Evolutionary conservation across 2,329 filamentous ascomycete genomes (phyloP).

Genomic region (Aspergillus sp.): DNA sequence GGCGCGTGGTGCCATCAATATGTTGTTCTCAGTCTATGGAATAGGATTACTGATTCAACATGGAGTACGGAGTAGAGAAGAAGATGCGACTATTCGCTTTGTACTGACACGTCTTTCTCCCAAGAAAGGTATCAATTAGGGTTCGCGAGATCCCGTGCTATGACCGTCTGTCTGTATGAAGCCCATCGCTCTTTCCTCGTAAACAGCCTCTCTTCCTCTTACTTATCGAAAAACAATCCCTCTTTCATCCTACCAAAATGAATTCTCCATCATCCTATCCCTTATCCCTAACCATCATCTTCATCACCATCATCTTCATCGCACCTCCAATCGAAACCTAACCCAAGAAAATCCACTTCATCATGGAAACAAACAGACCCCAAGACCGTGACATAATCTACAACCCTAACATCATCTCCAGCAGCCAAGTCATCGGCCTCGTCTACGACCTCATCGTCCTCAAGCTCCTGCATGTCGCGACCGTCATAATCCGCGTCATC

Average conservation of each 20-base stretch:
- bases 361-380: neutral
- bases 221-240: neutral
- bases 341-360: constrained; percentile 1
- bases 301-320: constrained; percentile 11
- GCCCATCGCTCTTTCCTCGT: neutral
- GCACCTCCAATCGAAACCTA: neutral
- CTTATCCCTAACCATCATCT: constrained; percentile 14
- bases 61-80: neutral
- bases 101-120: neutral
- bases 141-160: neutral
- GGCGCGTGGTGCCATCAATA: neutral
- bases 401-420: neutral
- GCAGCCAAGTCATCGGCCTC: neutral
- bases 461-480: neutral
- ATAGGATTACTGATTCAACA: too few relatives aligned
- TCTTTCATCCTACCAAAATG: neutral
- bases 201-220: neutral
- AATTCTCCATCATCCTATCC: neutral
- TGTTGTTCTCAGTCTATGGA: too few relatives aligned
- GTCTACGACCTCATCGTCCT: neutral
- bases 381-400: neutral
- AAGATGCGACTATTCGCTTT: neutral
- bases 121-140: neutral
- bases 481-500: neutral
- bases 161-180: neutral